Percentiles rank a stretch among this genome's conserved stretches.
Evolutionary conservation across 176 grass and related monocot genomes (phyloP).

Genomic region (Avena eriantha): DNA sequence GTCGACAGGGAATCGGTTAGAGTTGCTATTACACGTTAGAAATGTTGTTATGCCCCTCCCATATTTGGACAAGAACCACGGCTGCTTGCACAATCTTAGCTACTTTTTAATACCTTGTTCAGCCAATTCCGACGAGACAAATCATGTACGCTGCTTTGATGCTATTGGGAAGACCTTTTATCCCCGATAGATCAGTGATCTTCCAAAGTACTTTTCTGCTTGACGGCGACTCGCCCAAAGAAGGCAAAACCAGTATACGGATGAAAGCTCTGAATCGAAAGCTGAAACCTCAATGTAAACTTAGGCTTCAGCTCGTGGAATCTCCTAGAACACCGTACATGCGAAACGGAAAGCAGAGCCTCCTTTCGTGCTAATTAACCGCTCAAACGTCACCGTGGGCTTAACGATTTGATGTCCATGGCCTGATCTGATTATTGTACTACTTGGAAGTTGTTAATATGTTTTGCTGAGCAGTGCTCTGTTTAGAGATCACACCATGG

Average conservation of each 20-base stretch:
- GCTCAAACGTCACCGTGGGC: not conserved
- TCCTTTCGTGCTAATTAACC: not conserved
- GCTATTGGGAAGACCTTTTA: constrained; percentile 23
- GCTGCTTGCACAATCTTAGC: not conserved
- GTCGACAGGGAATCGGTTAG: too few species aligned
- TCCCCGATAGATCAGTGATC: not conserved
- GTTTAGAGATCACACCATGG: too few species aligned
- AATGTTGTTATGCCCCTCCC: too few species aligned
- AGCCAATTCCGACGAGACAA: constrained; percentile 43
- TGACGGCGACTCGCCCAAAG: constrained; percentile 28
- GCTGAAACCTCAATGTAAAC: not conserved
- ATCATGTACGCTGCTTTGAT: not conserved
- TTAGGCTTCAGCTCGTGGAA: not conserved
- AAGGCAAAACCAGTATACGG: not conserved
- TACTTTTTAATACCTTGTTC: not conserved
- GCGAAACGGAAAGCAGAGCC: constrained; percentile 22
- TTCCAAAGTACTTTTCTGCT: constrained; percentile 10
- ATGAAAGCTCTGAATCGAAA: constrained; percentile 16
- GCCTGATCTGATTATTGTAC: not conserved
- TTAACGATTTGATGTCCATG: not conserved
- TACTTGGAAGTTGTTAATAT: not conserved
- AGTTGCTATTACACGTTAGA: too few species aligned
- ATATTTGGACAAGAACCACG: not conserved
- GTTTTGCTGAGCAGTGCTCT: not conserved
- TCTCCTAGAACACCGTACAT: constrained; percentile 39